Conservation (phyloP, 1,284 basidiomycete genomes). For the Flammula alnicola region DNA sequence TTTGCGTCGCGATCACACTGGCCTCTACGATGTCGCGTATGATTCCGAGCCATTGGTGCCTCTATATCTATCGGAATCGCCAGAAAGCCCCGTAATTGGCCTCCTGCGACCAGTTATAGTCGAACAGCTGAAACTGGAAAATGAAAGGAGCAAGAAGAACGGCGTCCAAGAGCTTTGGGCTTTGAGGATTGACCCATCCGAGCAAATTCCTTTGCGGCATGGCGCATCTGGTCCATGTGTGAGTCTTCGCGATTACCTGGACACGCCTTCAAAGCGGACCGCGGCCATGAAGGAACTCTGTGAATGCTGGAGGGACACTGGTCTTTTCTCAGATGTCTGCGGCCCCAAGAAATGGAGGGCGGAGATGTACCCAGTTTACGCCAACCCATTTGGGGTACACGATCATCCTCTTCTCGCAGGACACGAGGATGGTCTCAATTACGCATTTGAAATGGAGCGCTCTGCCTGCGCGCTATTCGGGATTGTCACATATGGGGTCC, state of each 20-base stretch:
- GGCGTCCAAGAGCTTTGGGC: conserved; percentile 45
- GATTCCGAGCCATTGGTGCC: conserved; percentile 51
- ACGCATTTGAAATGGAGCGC: conserved; percentile 88
- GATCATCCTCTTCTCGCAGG: conserved; percentile 40
- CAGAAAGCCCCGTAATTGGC: conserved; percentile 61
- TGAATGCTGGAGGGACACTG: conserved; percentile 70
- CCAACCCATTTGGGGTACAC: conserved; percentile 64
- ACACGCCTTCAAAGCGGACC: conserved; percentile 61
- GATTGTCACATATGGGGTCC: conserved; percentile 87
- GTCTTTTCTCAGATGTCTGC: conserved; percentile 65
- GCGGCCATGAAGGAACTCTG: conserved; percentile 64
- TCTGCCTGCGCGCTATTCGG: conserved; percentile 90
- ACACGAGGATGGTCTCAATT: conserved; percentile 49
- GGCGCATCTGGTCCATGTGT: conserved; percentile 40
- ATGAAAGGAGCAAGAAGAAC: conserved; percentile 35
- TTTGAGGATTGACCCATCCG: conserved; percentile 33
- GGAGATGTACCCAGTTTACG: conserved; percentile 86
- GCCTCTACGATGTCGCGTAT: conserved; percentile 28
- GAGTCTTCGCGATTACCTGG: conserved; percentile 55
- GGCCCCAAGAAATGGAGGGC: conserved; percentile 81
- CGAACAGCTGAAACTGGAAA: conserved; percentile 54
- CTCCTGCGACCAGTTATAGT: conserved; percentile 64
- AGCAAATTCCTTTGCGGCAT: conserved; percentile 29
- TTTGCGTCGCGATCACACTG: conserved; percentile 33
- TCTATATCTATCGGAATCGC: conserved; percentile 51